A percentile compares a stretch with the other conserved stretches of the same genome.
These are phyloP conservation scores for Colletotrichum camelliae DNA, from an alignment of 2,329 filamentous ascomycete species.

Conservation along the genomic window DNA sequence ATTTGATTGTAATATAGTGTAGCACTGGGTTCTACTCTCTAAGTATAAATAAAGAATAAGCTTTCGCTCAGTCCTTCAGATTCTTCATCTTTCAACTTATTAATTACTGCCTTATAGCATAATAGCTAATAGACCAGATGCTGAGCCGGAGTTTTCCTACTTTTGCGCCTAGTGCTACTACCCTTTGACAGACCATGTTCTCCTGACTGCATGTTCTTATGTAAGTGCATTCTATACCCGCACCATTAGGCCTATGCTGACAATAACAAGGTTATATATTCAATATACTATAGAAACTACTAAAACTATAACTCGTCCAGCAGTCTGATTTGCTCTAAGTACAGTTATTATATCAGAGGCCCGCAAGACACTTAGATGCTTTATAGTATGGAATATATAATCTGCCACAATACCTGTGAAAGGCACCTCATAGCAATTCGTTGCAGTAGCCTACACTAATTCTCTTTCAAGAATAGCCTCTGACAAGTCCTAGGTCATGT, in stretches of 20 bases:
- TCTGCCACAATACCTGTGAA: not conserved
- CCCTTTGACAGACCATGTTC: not conserved
- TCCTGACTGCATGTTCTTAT: not conserved
- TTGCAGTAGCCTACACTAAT: not conserved
- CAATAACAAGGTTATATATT: not conserved
- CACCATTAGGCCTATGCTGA: not conserved
- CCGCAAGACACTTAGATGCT: not conserved
- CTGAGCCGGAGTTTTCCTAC: not conserved
- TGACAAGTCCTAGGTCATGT: not conserved
- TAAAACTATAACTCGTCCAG: not conserved
- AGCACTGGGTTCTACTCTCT: not conserved
- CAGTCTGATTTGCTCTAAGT: not conserved
- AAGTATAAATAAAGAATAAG: not conserved
- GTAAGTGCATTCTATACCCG: not conserved
- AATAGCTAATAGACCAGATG: not conserved
- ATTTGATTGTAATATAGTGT: not conserved
- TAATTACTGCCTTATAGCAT: not conserved
- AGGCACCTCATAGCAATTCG: not conserved
- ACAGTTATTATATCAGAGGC: not conserved
- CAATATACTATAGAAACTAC: not conserved
- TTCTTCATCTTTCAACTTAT: not conserved
- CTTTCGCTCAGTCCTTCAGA: not conserved
- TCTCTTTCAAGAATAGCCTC: not conserved
- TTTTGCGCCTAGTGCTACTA: not conserved
- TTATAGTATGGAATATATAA: not conserved